These are phyloP conservation scores for Acorus gramineus DNA, from an alignment of 106 monocot genomes.

Conservation along the genomic window DNA sequence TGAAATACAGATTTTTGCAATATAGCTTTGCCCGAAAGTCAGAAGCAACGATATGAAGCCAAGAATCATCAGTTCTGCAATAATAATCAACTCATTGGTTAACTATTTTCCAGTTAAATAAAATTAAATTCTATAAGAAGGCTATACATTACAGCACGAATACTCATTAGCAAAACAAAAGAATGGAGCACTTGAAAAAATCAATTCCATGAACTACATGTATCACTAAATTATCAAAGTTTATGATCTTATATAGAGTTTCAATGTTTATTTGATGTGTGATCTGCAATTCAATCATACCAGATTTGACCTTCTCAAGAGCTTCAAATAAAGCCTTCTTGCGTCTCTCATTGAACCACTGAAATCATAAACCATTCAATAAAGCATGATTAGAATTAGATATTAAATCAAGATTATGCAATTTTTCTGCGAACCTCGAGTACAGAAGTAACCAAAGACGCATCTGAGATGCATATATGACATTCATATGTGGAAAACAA, in stretches of 20 bases:
- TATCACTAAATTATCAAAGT: neutral
- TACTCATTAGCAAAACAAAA: neutral
- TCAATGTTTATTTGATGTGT: no score
- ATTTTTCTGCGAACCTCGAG: no score
- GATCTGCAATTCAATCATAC: constrained; percentile 13
- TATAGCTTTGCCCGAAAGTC: constrained; percentile 72
- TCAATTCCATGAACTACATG: neutral
- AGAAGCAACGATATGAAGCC: constrained; percentile 91
- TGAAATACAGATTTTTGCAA: constrained; percentile 73
- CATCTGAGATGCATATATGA: no score
- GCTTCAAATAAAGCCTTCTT: constrained; percentile 69
- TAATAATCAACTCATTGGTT: neutral
- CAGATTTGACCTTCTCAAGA: constrained; percentile 84
- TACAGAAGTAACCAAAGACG: no score
- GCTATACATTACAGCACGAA: no score
- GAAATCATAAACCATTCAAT: constrained; percentile 4
- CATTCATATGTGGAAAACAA: no score
- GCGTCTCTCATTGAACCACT: constrained; percentile 48
- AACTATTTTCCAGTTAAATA: no score
- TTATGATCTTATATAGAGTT: neutral
- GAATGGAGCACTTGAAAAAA: neutral
- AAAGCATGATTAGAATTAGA: no score
- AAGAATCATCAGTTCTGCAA: constrained; percentile 89
- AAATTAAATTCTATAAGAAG: no score
- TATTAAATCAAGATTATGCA: no score